Base-by-base conservation (phyloP, 306 rosid species). In the Pachyrhizus erosus region DNA sequence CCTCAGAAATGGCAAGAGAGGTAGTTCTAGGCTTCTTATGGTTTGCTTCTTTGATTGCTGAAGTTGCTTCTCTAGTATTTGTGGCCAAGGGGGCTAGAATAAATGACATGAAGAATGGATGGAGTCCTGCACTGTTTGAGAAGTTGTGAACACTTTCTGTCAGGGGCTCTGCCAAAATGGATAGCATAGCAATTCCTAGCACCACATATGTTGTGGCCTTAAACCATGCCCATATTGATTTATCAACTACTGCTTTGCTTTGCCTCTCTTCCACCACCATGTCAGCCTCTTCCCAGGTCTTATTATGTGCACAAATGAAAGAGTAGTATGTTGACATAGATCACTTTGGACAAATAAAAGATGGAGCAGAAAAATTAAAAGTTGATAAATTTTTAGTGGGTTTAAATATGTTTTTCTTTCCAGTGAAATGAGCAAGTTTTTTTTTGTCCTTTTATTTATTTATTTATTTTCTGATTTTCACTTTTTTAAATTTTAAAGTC, bases 101-200 rank as follows among this genome's bases (percentile, higher is more conserved):
- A 17, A 89, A 89, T 9, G 91, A 80, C 61, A 89, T 76, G 76
- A 84, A 84, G 69, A 86, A 86, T 60, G 89, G 24, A 23, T 84
- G 81, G 2, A 89, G 31, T 21, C 87, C 80, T 51, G 68, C 84
- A 71, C 80, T 68, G 5, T 57, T 34, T 5, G 92, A 89, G 66
- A 87, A 84, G 5, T 69, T 79, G 23, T 81, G 81, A 11, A 89
- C 92, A 57, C 87, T 87, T n/a, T 75, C 87, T 52, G 68, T 79
- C 0, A 89, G 88, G 20, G 91, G 92, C 73, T 89, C 89, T 20
- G 92, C 92, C 45, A 89, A 75, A 70, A 86, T 57, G 24, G 89
- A 87, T 75, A 85, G 66, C 57, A 81, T 64, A n/a, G 83, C 86
- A 65, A 85, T 81, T 60, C 88, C 86, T 20, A 85, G 73, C 83